Conservation (phyloP, 441 rosid genomes). For the Rhodomyrtus psidioides region DNA sequence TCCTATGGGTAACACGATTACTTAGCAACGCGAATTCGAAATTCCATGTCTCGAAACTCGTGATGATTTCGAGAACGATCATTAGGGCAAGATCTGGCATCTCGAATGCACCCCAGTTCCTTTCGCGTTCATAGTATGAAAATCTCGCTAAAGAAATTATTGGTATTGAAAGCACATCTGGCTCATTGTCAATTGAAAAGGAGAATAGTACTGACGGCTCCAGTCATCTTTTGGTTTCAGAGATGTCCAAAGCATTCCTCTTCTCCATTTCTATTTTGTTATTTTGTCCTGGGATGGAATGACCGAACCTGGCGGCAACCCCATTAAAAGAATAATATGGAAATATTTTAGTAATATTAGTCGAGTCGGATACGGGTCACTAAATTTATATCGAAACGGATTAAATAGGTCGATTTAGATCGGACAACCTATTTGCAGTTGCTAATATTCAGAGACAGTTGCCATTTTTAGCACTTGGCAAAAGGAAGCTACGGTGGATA, state of each 20-base stretch:
- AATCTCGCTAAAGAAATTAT: background rate
- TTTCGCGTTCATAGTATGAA: background rate
- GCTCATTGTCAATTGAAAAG: background rate
- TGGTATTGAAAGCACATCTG: background rate
- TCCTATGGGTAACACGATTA: background rate
- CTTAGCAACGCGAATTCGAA: background rate
- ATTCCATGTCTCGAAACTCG: too few relatives aligned
- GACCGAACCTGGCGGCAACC: background rate
- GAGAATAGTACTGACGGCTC: background rate
- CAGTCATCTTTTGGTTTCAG: background rate
- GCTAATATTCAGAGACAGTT: background rate
- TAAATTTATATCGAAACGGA: too few relatives aligned
- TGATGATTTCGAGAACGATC: too few relatives aligned
- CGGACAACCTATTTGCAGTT: too few relatives aligned
- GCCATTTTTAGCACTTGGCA: background rate
- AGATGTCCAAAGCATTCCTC: background rate
- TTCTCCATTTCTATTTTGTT: background rate
- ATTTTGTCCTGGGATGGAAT: background rate
- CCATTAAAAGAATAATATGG: too few relatives aligned
- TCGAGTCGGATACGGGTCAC: too few relatives aligned
- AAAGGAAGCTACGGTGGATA: background rate
- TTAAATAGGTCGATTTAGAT: too few relatives aligned
- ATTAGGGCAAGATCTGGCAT: background rate
- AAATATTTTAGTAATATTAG: too few relatives aligned
- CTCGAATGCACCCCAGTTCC: background rate